Evolutionary conservation across 257 asterid genomes (phyloP), one percentile per base, ranked within the genome.

Genomic region (Jasminum sambac): DNA sequence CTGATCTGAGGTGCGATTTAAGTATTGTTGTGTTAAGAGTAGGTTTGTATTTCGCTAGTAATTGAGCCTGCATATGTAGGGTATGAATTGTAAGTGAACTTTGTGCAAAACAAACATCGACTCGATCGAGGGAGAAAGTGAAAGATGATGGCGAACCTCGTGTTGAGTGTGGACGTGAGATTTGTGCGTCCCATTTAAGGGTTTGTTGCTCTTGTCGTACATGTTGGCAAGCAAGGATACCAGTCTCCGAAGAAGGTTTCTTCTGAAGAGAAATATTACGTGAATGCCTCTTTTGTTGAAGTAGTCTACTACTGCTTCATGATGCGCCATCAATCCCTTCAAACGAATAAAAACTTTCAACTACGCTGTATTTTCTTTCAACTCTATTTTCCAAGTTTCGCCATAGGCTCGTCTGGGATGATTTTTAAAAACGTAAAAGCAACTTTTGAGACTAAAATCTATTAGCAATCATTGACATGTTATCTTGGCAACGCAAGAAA

Each of bases 81-180:
- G 9, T 55, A 9, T 55, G 44, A 63, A 11, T 72, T 8, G 19
- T 5, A 21, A 55, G 62, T 55, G 34, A 55, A 55, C 19, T 19
- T 21, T 55, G 25, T 19, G 36, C 36, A 8, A 26, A 36, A 55
- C 40, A 24, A 39, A 59, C 0, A 12, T 23, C 57, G 21, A 26
- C 10, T 19, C 39, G 19, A 3, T 21, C 10, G 50, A 42, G 41
- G 13, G 11, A 68, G 70, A 62, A 14, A 21, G 66, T 11, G 25
- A 71, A 10, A 42, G 6, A 46, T 17, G 66, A 92, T 95, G 24
- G 4, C 40, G 40, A 62, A 92, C 98, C 85, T 92, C 98, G 10
- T 80, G 81, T 13, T 89, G 74, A 9, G 97, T 77, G 83, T 90
- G 97, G 16, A 85, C 96, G 59, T 92, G 98, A 46, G 98, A 90